phyloP scores from a whole-genome alignment of 75 land plant species.

The Cupressus sempervirens region DNA sequence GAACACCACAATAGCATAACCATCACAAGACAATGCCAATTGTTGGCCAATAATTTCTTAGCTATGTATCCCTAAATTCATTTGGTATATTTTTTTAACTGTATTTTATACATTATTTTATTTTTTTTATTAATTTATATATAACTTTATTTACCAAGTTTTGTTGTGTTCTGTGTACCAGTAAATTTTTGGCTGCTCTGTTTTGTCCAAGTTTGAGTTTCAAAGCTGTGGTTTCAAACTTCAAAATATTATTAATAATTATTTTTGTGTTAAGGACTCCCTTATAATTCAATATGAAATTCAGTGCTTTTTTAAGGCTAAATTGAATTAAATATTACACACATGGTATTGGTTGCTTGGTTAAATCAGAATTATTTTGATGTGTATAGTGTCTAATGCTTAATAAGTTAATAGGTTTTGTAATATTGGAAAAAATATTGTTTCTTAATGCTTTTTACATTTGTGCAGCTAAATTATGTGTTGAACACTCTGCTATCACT shows the following conservation, averaged over 20 bases:
- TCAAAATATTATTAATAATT: background rate
- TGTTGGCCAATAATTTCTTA: too few relatives aligned
- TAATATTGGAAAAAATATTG: background rate
- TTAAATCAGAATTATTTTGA: background rate
- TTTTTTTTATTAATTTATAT: too few relatives aligned
- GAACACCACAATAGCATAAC: too few relatives aligned
- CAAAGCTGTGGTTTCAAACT: background rate
- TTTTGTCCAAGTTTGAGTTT: too few relatives aligned
- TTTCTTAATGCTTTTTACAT: background rate
- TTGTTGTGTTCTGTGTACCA: too few relatives aligned
- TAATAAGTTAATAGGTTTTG: slow-evolving; percentile 2
- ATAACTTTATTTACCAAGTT: too few relatives aligned
- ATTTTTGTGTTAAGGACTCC: background rate
- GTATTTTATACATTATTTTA: too few relatives aligned
- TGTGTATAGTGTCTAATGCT: background rate
- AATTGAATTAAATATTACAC: background rate
- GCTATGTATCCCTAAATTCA: too few relatives aligned
- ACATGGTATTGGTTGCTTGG: background rate
- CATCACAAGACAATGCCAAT: too few relatives aligned
- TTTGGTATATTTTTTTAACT: too few relatives aligned
- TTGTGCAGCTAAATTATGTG: slow-evolving; percentile 64
- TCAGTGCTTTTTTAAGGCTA: background rate
- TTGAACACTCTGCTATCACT: slow-evolving; percentile 66
- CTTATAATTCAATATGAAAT: background rate
- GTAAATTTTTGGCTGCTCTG: too few relatives aligned